These are phyloP conservation scores for Globisporangium spiculum DNA, from an alignment of 352 stramenopile species.

Conservation along the genomic window DNA sequence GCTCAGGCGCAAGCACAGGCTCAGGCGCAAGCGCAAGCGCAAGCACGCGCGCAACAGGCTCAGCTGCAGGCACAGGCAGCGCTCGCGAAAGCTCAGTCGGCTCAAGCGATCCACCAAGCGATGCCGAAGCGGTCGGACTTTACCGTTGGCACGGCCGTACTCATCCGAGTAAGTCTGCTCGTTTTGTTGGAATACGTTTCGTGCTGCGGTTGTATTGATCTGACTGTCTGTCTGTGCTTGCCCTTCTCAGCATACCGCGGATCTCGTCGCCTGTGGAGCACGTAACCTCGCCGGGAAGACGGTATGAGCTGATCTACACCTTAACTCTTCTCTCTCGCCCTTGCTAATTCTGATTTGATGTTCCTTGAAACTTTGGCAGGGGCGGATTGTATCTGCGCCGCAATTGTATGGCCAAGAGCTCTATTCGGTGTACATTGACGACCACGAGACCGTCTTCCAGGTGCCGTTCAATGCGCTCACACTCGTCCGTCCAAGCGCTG, in stretches of 20 bases:
- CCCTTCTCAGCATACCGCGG: slow-evolving; percentile 49
- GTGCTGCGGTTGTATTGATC: neutral
- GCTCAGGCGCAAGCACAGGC: slow-evolving; percentile 7
- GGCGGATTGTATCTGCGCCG: slow-evolving; percentile 66
- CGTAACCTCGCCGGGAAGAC: slow-evolving; percentile 71
- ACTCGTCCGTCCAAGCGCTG: slow-evolving; percentile 36
- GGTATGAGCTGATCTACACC: slow-evolving; percentile 15
- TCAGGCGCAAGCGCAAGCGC: slow-evolving; percentile 11
- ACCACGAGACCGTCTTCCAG: slow-evolving; percentile 79
- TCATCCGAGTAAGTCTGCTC: slow-evolving; percentile 54
- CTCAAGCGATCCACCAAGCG: slow-evolving; percentile 16
- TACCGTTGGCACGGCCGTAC: slow-evolving; percentile 54
- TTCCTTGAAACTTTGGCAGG: slow-evolving; percentile 16
- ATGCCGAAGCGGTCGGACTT: slow-evolving; percentile 56
- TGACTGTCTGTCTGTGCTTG: neutral
- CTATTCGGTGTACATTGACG: slow-evolving; percentile 82
- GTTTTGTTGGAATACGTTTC: neutral
- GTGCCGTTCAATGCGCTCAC: slow-evolving; percentile 77
- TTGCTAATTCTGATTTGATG: neutral
- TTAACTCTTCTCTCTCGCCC: neutral
- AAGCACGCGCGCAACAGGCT: slow-evolving; percentile 9
- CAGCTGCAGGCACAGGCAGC: slow-evolving; percentile 15
- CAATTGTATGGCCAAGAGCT: slow-evolving; percentile 80
- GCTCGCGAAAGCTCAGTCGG: neutral
- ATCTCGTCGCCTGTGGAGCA: slow-evolving; percentile 72